A percentile compares a stretch with the other conserved stretches of the same genome.
Conservation (phyloP, 345 rosid species). For the Stellera chamaejasme region DNA sequence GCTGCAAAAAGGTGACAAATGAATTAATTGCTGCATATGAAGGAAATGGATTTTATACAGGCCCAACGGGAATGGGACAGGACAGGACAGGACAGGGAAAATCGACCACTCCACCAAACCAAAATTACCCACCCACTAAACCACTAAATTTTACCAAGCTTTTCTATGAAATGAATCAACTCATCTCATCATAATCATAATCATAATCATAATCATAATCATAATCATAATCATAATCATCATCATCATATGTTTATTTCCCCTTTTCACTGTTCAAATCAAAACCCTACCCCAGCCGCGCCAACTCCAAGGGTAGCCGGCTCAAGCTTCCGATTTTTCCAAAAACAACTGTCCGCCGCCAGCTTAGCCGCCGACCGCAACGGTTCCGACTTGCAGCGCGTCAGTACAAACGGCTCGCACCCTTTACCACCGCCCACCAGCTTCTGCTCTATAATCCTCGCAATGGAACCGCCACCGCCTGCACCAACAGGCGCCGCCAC, state of each 20-base stretch:
- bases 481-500: slow-evolving; percentile 33
- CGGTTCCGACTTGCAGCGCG: slow-evolving; percentile 96
- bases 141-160: too few species aligned
- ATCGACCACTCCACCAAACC: too few species aligned
- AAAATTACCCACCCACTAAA: too few species aligned
- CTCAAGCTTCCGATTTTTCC: slow-evolving; percentile 89
- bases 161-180: too few species aligned
- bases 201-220: too few species aligned
- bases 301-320: slow-evolving; percentile 60
- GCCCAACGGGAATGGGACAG: too few species aligned
- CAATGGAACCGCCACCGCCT: slow-evolving; percentile 26
- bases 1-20: too few species aligned
- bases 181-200: too few species aligned
- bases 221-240: too few species aligned
- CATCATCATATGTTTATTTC: not conserved
- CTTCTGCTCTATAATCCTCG: slow-evolving; percentile 46
- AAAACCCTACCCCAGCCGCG: slow-evolving; percentile 71
- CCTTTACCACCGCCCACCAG: slow-evolving; percentile 40
- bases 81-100: too few species aligned
- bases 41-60: too few species aligned
- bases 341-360: slow-evolving; percentile 67
- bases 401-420: slow-evolving; percentile 57
- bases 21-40: too few species aligned
- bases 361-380: slow-evolving; percentile 55
- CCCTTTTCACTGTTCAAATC: not conserved